These are phyloP conservation scores for Zygoascus biomembranicola DNA, from an alignment of 805 yeast genomes.

Conservation along the genomic window DNA sequence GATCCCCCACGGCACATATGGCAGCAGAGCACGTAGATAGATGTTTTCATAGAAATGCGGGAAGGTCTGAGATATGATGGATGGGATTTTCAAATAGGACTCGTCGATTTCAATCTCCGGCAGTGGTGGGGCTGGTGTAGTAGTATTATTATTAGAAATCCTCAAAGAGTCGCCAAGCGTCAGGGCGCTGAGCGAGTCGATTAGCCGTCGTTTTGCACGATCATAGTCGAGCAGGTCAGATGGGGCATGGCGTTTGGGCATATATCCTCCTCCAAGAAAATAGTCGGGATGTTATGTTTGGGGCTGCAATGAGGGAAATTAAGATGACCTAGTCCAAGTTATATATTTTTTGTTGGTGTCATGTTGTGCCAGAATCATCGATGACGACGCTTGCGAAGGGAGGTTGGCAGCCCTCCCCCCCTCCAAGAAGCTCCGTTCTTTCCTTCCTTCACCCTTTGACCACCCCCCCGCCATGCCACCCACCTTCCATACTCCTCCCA, in stretches of 20 bases:
- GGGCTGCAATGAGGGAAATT: too few relatives aligned
- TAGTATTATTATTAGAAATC: neutral
- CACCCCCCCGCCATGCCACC: neutral
- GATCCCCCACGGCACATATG: neutral
- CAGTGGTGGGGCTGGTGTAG: neutral
- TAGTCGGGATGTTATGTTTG: too few relatives aligned
- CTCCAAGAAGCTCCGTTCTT: neutral
- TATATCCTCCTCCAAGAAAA: neutral
- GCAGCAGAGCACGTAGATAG: neutral
- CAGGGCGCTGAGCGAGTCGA: conserved; percentile 8
- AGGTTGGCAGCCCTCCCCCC: neutral
- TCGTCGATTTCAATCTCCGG: neutral
- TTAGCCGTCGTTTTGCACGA: conserved; percentile 34
- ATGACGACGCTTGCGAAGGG: neutral
- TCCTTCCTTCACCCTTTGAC: neutral
- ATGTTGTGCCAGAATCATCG: too few relatives aligned
- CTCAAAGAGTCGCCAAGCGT: conserved; percentile 2
- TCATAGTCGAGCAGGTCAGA: conserved; percentile 3
- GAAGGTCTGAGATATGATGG: neutral
- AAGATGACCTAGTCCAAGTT: too few relatives aligned
- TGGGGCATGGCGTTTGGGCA: conserved; percentile 1
- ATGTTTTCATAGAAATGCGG: neutral
- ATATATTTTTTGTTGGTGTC: too few relatives aligned
- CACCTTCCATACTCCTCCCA: conserved; percentile 1
- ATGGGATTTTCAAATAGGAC: neutral